Conservation (phyloP, 2,329 filamentous ascomycete genomes). For the Ilyonectria mors-panacis region DNA sequence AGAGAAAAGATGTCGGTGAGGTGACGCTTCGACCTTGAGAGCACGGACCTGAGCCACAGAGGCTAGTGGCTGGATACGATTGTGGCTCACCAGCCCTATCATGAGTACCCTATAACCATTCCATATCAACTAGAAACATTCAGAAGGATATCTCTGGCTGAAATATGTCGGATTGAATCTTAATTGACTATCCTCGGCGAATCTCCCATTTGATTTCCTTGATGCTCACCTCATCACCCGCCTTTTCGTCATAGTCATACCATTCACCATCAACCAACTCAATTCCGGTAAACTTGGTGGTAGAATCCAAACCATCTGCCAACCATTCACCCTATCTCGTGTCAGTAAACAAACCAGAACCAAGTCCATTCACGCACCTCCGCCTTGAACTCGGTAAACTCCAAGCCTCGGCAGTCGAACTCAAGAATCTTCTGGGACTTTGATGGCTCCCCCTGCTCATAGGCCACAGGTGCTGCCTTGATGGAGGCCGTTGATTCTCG, state of each 20-base stretch:
- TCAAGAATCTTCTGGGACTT: conserved; percentile 86
- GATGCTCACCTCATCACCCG: conserved; percentile 91
- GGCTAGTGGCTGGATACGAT: background rate
- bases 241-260: conserved; percentile 98
- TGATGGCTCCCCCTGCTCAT: conserved; percentile 79
- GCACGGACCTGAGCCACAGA: conserved; percentile 22
- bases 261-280: conserved; percentile 93
- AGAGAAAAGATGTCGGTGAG: conserved; percentile 10
- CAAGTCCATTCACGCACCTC: conserved; percentile 72
- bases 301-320: conserved; percentile 84
- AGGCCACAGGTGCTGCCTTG: conserved; percentile 79
- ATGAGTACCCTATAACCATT: conserved; percentile 1
- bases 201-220: conserved; percentile 92
- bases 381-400: conserved; percentile 91
- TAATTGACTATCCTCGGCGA: conserved; percentile 70
- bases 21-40: conserved; percentile 30
- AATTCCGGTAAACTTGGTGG: conserved; percentile 84
- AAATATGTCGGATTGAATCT: conserved; percentile 13
- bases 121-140: background rate
- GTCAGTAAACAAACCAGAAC: conserved; percentile 6
- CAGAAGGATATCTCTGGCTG: conserved; percentile 19
- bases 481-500: conserved; percentile 90
- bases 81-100: conserved; percentile 21
- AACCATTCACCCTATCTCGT: conserved; percentile 86
- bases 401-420: conserved; percentile 93